Evolutionary conservation across 352 stramenopile species (phyloP).

Genomic region (Thalassiosira oceanica): DNA sequence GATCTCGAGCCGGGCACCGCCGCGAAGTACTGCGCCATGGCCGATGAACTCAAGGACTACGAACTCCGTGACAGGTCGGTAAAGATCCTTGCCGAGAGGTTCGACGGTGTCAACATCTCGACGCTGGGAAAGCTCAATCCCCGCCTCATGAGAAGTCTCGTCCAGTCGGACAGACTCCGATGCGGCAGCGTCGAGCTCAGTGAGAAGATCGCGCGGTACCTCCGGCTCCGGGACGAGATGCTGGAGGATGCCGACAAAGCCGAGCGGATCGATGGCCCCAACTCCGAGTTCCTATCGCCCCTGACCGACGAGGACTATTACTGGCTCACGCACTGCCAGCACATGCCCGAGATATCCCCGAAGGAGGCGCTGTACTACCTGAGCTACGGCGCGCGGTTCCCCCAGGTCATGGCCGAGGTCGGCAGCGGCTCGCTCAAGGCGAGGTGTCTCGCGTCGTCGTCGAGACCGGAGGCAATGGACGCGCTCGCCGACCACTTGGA

Average conservation of each 20-base stretch:
- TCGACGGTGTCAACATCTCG: constrained; percentile 30
- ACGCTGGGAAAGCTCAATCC: constrained; percentile 21
- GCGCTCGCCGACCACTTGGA: constrained; percentile 19
- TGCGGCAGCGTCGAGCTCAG: constrained; percentile 20
- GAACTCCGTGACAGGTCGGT: constrained; percentile 32
- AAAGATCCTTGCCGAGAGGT: constrained; percentile 35
- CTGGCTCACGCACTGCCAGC: constrained; percentile 38
- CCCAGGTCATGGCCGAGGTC: constrained; percentile 36
- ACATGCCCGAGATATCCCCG: constrained; percentile 37
- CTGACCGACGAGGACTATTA: constrained; percentile 49
- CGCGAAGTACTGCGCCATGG: constrained; percentile 24
- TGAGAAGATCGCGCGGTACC: constrained; percentile 32
- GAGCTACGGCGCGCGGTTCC: constrained; percentile 21
- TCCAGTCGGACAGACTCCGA: constrained; percentile 32
- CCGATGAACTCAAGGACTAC: constrained; percentile 39
- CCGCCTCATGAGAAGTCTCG: constrained; percentile 38
- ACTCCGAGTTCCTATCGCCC: not conserved
- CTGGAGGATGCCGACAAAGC: not conserved
- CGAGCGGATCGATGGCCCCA: not conserved
- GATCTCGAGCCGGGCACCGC: constrained; percentile 35
- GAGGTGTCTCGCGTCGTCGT: constrained; percentile 21
- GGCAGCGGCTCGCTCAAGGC: constrained; percentile 31
- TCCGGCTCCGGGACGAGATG: constrained; percentile 15
- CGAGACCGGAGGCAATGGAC: constrained; percentile 13
- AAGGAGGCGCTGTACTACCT: constrained; percentile 37